Evolutionary conservation across 768 basidiomycete genomes (phyloP).

Genomic region (Rubroboletus satanas): DNA sequence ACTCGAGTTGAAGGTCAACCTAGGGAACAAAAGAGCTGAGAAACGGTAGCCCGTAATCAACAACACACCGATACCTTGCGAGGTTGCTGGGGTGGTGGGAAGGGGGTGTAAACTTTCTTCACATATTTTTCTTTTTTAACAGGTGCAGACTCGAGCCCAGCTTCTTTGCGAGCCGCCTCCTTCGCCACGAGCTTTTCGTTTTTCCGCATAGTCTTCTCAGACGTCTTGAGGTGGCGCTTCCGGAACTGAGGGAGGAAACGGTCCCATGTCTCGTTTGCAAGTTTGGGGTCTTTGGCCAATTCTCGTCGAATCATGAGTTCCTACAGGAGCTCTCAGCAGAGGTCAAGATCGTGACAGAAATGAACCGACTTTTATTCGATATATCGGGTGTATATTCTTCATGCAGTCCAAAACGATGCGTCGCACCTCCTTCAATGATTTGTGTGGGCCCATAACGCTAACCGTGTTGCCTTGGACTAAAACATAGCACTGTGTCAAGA

Average conservation of each 20-base stretch:
- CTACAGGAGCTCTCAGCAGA: slow-evolving; percentile 36
- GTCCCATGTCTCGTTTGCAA: slow-evolving; percentile 93
- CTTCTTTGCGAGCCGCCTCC: slow-evolving; percentile 60
- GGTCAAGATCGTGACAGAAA: neutral
- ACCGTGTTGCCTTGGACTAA: slow-evolving; percentile 98
- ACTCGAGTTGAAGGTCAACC: slow-evolving; percentile 92
- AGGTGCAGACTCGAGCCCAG: slow-evolving; percentile 49
- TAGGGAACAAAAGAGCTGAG: slow-evolving; percentile 27
- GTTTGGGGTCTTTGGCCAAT: slow-evolving; percentile 95
- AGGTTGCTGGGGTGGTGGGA: slow-evolving; percentile 92
- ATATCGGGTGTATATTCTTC: slow-evolving; percentile 99
- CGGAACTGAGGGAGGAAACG: slow-evolving; percentile 96
- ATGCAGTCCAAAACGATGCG: slow-evolving; percentile 98
- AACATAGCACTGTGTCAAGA: slow-evolving; percentile 94
- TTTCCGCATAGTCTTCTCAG: slow-evolving; percentile 90
- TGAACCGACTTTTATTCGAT: slow-evolving; percentile 82
- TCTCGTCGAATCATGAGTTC: slow-evolving; percentile 99
- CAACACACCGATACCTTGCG: slow-evolving; percentile 62
- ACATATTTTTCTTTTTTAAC: slow-evolving; percentile 47
- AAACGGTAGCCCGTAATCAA: neutral
- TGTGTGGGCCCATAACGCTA: slow-evolving; percentile 95
- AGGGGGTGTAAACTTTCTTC: slow-evolving; percentile 97
- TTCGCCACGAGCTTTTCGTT: slow-evolving; percentile 65
- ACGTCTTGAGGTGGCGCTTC: slow-evolving; percentile 86
- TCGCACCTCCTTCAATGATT: slow-evolving; percentile 92